phyloP scores from a whole-genome alignment of 805 yeast genomes.

The Candida qinlingensis region DNA sequence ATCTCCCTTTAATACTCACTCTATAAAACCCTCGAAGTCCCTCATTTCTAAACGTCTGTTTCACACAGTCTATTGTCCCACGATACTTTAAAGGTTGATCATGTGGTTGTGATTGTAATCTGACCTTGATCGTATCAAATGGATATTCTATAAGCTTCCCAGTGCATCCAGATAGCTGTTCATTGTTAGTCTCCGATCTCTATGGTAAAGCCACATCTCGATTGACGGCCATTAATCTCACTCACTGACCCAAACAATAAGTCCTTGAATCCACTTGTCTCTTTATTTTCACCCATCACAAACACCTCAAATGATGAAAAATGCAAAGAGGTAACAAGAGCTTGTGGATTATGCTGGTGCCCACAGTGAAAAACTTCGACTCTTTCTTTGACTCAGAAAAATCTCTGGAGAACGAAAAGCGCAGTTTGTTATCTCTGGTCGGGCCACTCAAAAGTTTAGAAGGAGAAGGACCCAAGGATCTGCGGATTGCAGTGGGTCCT shows the following conservation, averaged over 20 bases:
- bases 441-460: too few species aligned
- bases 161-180: constrained; percentile 57
- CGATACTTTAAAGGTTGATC: constrained; percentile 38
- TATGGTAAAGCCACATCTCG: too few species aligned
- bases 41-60: constrained; percentile 55
- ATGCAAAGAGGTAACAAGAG: too few species aligned
- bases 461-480: too few species aligned
- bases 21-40: constrained; percentile 77
- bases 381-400: too few species aligned
- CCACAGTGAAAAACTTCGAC: not conserved
- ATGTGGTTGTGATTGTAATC: constrained; percentile 74
- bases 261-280: constrained; percentile 3
- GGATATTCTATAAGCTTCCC: constrained; percentile 90
- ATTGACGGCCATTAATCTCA: not conserved
- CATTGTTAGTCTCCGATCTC: constrained; percentile 19
- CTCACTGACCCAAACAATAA: constrained; percentile 7
- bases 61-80: constrained; percentile 64
- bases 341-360: too few species aligned
- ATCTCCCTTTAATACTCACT: constrained; percentile 17
- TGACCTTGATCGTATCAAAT: constrained; percentile 86
- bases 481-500: too few species aligned
- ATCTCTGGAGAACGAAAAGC: too few species aligned
- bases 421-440: too few species aligned
- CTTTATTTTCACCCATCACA: not conserved
- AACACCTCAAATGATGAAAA: too few species aligned